Percentiles rank a stretch among this genome's conserved stretches.
Evolutionary conservation across 2,329 filamentous ascomycete genomes (phyloP).

Genomic region (Stachybotrys elegans): DNA sequence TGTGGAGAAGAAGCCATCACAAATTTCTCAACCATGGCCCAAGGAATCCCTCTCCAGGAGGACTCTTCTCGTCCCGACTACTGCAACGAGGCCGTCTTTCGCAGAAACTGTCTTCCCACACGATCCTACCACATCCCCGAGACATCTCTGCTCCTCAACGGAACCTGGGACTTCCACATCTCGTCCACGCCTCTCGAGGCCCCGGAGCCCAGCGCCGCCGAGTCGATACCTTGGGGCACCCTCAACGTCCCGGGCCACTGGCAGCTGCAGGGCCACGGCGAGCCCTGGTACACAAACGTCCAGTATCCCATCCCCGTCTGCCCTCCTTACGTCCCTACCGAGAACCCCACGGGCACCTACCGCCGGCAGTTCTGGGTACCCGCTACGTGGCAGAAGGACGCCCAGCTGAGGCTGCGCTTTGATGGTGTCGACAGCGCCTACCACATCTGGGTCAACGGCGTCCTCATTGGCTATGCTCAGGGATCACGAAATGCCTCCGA

Average conservation of each 20-base stretch:
- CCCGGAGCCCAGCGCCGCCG: constrained; percentile 27
- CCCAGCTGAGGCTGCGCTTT: constrained; percentile 56
- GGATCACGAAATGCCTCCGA: constrained; percentile 64
- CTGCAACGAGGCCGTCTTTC: constrained; percentile 44
- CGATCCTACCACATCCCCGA: constrained; percentile 49
- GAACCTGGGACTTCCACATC: constrained; percentile 52
- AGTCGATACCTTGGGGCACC: constrained; percentile 31
- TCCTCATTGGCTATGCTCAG: constrained; percentile 59
- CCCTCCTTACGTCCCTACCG: constrained; percentile 55
- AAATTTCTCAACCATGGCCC: constrained; percentile 8
- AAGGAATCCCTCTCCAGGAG: constrained; percentile 28
- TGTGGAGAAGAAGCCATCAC: background rate
- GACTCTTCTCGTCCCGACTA: constrained; percentile 38
- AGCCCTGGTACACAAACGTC: constrained; percentile 63
- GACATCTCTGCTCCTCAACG: constrained; percentile 46
- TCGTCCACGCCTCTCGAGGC: constrained; percentile 39
- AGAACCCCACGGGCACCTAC: constrained; percentile 61
- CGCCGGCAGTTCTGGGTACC: constrained; percentile 49
- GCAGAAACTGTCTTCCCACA: constrained; percentile 47
- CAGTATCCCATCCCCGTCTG: constrained; percentile 59
- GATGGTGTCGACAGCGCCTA: constrained; percentile 67
- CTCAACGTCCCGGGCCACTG: constrained; percentile 57
- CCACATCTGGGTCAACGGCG: constrained; percentile 61
- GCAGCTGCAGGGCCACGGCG: constrained; percentile 63
- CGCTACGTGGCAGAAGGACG: constrained; percentile 31